These are phyloP conservation scores for Arabidopsis arenosa DNA, from an alignment of 345 rosid genomes.

Conservation along the genomic window DNA sequence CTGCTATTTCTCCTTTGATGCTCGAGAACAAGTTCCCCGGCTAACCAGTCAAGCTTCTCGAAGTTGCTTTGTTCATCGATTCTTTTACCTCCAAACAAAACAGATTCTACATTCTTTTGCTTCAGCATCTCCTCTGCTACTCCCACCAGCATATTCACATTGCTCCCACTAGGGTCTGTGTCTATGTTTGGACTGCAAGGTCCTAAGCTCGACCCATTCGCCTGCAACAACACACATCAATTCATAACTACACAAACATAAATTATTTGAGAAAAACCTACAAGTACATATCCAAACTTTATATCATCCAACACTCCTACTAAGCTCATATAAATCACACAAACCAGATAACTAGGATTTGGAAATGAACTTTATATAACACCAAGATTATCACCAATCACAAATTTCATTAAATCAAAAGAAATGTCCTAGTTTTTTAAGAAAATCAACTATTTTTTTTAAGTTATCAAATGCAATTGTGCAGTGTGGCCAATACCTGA, in stretches of 20 bases:
- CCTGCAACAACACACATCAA: constrained; percentile 52
- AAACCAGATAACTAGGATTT: neutral
- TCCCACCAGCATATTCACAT: constrained; percentile 73
- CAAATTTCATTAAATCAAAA: neutral
- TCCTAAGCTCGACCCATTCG: constrained; percentile 78
- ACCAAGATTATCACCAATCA: neutral
- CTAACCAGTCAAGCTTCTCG: constrained; percentile 91
- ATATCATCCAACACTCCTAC: constrained; percentile 1
- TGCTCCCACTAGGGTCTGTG: constrained; percentile 68
- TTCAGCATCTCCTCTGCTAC: constrained; percentile 92
- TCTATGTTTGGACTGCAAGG: constrained; percentile 68
- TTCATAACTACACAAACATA: constrained; percentile 14
- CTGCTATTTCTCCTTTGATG: constrained; percentile 93
- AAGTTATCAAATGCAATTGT: too few species aligned
- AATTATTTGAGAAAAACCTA: neutral
- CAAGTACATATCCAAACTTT: constrained; percentile 1
- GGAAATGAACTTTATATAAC: neutral
- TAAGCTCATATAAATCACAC: neutral
- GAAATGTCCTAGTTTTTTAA: neutral
- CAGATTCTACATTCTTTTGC: constrained; percentile 95
- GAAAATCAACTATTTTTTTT: neutral
- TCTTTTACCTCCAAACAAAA: constrained; percentile 84
- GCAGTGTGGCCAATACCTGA: constrained; percentile 60
- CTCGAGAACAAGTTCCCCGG: constrained; percentile 83
- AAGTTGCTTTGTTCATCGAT: constrained; percentile 73